Conservation (phyloP, 176 grass and related monocot species). For the Poa pratensis region DNA sequence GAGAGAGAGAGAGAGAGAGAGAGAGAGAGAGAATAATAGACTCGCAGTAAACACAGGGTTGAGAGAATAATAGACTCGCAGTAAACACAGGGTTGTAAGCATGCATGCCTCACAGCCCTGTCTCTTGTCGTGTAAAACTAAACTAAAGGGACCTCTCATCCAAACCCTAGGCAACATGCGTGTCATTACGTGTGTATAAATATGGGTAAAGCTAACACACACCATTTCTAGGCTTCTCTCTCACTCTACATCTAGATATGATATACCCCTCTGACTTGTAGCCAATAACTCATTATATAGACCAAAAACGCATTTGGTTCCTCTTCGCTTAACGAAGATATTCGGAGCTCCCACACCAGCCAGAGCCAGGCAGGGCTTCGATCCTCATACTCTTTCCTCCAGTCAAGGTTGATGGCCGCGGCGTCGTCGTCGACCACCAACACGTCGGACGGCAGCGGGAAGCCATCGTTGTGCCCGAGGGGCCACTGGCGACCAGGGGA, state of each 20-base stretch:
- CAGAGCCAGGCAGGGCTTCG: background rate
- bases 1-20: background rate
- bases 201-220: background rate
- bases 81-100: slow-evolving; percentile 17
- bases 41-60: no score
- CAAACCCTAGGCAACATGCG: slow-evolving; percentile 43
- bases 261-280: slow-evolving; percentile 25
- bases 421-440: slow-evolving; percentile 61
- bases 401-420: slow-evolving; percentile 48
- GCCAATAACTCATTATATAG: slow-evolving; percentile 5
- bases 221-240: slow-evolving; percentile 38
- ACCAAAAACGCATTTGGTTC: slow-evolving; percentile 25
- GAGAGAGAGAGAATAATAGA: background rate
- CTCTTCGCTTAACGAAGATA: slow-evolving; percentile 6
- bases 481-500: slow-evolving; percentile 88
- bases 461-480: slow-evolving; percentile 59
- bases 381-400: background rate
- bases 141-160: slow-evolving; percentile 64
- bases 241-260: slow-evolving; percentile 1
- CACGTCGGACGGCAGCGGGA: slow-evolving; percentile 56
- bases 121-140: slow-evolving; percentile 75
- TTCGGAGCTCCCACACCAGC: background rate
- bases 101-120: slow-evolving; percentile 13
- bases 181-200: slow-evolving; percentile 27
- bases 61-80: background rate